These are phyloP conservation scores for Combretum micranthum DNA, from an alignment of 345 rosid genomes.

Conservation along the genomic window DNA sequence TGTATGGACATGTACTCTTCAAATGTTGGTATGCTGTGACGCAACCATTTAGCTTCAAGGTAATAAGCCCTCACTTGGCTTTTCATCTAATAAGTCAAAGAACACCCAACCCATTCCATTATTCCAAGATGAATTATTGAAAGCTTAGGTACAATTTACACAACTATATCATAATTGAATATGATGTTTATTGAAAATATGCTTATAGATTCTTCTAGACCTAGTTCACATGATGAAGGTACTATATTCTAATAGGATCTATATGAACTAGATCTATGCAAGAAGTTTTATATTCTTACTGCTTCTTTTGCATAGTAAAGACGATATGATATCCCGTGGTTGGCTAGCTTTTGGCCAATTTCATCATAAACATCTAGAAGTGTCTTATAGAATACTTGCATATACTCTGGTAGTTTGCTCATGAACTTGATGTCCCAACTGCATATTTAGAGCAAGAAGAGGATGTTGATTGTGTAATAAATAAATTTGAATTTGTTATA, in stretches of 20 bases:
- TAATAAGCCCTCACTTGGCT: not conserved
- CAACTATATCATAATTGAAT: not conserved
- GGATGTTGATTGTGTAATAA: not conserved
- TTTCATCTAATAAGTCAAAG: not conserved
- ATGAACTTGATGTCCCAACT: slow-evolving; percentile 25
- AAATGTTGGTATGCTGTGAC: not conserved
- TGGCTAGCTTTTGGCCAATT: not conserved
- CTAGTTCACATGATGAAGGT: not conserved
- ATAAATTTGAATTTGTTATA: no score
- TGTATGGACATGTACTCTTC: not conserved
- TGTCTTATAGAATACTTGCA: slow-evolving; percentile 23
- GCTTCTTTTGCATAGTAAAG: slow-evolving; percentile 1
- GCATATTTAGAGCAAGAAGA: not conserved
- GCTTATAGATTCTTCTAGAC: not conserved
- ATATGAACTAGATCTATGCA: not conserved
- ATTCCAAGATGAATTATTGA: no score
- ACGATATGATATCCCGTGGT: not conserved
- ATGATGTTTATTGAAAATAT: not conserved
- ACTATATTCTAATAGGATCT: not conserved
- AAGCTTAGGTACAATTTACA: no score
- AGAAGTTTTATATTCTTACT: not conserved
- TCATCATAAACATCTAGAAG: slow-evolving; percentile 16
- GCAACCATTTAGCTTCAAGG: not conserved
- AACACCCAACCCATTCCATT: not conserved
- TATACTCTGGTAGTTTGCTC: slow-evolving; percentile 21